Evolutionary conservation across 2,329 filamentous ascomycete species (phyloP).

Genomic region (Pseudogymnoascus sp.): DNA sequence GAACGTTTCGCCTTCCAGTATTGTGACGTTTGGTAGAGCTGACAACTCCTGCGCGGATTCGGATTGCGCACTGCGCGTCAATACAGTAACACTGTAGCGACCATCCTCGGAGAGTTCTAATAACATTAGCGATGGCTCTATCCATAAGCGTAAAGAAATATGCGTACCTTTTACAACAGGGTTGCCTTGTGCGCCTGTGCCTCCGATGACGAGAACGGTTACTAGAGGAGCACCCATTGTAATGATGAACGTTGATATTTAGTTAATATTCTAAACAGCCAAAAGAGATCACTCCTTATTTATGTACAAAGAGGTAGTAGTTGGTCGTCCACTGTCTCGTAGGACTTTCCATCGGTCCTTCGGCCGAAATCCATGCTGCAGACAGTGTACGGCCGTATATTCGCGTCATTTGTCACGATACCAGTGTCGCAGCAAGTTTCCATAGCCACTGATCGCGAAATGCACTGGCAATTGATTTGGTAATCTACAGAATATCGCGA

Average conservation of each 20-base stretch:
- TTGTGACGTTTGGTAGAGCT: constrained; percentile 17
- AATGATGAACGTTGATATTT: neutral
- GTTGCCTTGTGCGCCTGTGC: constrained; percentile 32
- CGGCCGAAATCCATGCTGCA: neutral
- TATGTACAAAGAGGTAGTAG: neutral
- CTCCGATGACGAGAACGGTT: constrained; percentile 42
- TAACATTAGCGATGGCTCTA: neutral
- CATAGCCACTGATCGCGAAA: neutral
- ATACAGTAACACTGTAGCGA: constrained; percentile 9
- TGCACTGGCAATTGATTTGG: neutral
- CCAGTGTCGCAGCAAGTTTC: neutral
- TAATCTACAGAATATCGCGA: neutral
- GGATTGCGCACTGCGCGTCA: constrained; percentile 10
- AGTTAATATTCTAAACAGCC: neutral
- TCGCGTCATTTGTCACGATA: neutral
- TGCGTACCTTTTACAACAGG: constrained; percentile 28
- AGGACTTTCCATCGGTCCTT: neutral
- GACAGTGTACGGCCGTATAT: neutral
- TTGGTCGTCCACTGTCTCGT: neutral
- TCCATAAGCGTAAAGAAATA: neutral
- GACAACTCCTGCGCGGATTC: constrained; percentile 15
- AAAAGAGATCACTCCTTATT: neutral
- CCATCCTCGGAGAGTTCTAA: neutral
- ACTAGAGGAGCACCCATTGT: neutral
- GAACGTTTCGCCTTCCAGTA: constrained; percentile 22